phyloP scores from a whole-genome alignment of 2,329 filamentous ascomycete species.

The Ceratocystis alfenasii region DNA sequence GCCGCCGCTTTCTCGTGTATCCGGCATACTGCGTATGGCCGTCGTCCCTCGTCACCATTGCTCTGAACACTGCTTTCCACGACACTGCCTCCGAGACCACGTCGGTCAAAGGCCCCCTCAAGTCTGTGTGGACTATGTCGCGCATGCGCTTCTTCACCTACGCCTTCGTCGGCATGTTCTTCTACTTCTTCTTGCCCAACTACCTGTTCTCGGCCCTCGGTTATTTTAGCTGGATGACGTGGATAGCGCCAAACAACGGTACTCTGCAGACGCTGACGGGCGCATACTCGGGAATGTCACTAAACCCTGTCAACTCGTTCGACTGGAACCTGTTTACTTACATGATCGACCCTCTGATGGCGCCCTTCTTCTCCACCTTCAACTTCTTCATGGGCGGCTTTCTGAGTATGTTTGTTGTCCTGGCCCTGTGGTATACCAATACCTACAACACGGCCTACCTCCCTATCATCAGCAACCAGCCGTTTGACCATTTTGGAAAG shows the following conservation, averaged over 20 bases:
- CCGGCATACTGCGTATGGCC: conserved; percentile 45
- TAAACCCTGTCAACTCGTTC: conserved; percentile 34
- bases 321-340: conserved; percentile 34
- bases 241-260: conserved; percentile 38
- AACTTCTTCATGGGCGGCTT: conserved; percentile 50
- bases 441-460: conserved; percentile 46
- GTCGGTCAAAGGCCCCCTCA: conserved; percentile 29
- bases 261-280: conserved; percentile 32
- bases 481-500: conserved; percentile 39
- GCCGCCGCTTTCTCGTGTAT: conserved; percentile 40
- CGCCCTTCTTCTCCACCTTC: conserved; percentile 46
- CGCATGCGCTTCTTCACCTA: conserved; percentile 38
- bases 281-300: conserved; percentile 30
- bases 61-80: conserved; percentile 40
- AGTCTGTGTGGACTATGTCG: conserved; percentile 32
- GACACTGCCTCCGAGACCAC: conserved; percentile 28
- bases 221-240: conserved; percentile 42
- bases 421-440: conserved; percentile 48
- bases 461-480: conserved; percentile 41
- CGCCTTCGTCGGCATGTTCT: conserved; percentile 37
- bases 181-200: conserved; percentile 44
- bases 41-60: conserved; percentile 38
- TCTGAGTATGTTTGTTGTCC: conserved; percentile 42
- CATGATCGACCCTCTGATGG: conserved; percentile 33
- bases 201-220: conserved; percentile 39